Base-by-base conservation (phyloP, 73 alveolate species). In the Paramecium octaurelia region DNA sequence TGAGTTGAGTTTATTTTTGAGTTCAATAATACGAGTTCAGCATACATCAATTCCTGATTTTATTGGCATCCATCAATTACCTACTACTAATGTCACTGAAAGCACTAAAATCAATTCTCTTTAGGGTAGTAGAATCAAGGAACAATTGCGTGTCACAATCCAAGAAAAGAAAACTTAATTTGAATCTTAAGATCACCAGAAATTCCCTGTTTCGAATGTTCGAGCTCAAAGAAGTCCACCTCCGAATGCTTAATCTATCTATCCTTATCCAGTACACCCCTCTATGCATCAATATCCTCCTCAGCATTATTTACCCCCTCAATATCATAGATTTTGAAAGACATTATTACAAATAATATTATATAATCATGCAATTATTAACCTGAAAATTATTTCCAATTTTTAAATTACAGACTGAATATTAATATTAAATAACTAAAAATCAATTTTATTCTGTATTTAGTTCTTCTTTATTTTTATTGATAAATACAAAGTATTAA, bases 41-140 rank as follows among this genome's bases (percentile, higher is more conserved):
- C 91, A 80, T 48, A 44, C 91, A 2, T 42, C 70, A 7, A 80
- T 80, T 38, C 70, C 70, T 23, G 91, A 80, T 80, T 80, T 42
- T 24, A 43, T 80, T 10, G 91, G 91, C 2, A 35, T 80, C 1
- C 91, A 80, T 80, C 24, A 80, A 80, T 21, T 80, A 9, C 91
- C 91, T 4, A 80, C 91, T 6, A 80, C 91, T 2, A 80, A 80
- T 42, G 73, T 80, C 8, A 43, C 70, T 23, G 91, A 80, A 24
- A 80, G 91, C 60, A 75, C 88, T 14, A 75, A 75, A 18, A 64
- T 64, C 29, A 31, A 10, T 12, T 64, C 84, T 12, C 46, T 64
- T 12, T 64, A 64, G 10, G 46, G 84, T 34, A 64, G 84, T 4
- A 64, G 84, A 64, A 64, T 64, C 21, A 64, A 64, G 9, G 84